Evolutionary conservation across 306 rosid genomes (phyloP).

Genomic region (Fragaria iinumae): DNA sequence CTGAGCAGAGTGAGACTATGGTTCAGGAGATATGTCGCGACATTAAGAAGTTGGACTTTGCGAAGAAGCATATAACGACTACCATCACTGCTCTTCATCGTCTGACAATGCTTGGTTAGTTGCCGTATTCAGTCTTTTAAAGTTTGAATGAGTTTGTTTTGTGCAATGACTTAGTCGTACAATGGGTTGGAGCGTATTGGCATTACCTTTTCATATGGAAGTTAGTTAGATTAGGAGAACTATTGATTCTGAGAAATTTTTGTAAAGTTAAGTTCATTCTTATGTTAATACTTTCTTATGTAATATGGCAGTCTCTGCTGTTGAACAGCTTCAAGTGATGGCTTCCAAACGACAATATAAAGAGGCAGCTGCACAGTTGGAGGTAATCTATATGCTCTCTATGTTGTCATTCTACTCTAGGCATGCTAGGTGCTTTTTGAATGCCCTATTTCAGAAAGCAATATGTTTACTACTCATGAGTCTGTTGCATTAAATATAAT

Average conservation of each 20-base stretch:
- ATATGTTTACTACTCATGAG: neutral
- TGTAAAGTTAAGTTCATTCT: neutral
- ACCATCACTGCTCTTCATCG: conserved; percentile 98
- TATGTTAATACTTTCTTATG: conserved; percentile 9
- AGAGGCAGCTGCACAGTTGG: conserved; percentile 97
- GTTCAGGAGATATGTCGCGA: conserved; percentile 98
- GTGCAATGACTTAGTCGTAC: neutral
- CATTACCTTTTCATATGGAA: neutral
- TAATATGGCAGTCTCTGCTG: conserved; percentile 89
- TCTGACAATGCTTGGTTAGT: conserved; percentile 87
- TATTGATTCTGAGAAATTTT: neutral
- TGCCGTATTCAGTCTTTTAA: conserved; percentile 6
- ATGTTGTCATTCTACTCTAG: neutral
- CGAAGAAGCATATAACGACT: conserved; percentile 97
- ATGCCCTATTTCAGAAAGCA: neutral
- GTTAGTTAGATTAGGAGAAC: neutral
- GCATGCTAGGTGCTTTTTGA: neutral
- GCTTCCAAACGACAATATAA: conserved; percentile 97
- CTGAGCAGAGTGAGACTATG: conserved; percentile 97
- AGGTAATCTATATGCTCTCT: conserved; percentile 46
- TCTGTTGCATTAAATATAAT: neutral
- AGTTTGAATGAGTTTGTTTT: neutral
- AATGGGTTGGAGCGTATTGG: neutral
- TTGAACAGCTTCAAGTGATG: conserved; percentile 98
- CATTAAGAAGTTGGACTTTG: conserved; percentile 93